Evolutionary conservation across 805 yeast species (phyloP).

Genomic region (Lipomyces mesembrius): DNA sequence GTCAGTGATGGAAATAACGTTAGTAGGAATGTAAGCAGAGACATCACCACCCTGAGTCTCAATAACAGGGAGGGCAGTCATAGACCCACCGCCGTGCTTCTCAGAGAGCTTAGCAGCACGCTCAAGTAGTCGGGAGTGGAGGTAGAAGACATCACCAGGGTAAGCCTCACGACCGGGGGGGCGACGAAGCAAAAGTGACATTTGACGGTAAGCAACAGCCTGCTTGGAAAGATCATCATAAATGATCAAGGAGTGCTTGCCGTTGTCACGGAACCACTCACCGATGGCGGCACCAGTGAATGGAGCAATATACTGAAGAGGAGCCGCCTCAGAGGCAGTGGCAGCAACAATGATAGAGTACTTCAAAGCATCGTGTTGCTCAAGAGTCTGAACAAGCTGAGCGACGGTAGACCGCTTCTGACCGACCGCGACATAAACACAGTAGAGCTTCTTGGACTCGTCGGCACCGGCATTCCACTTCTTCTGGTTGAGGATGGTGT

Average conservation of each 20-base stretch:
- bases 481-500: constrained; percentile 98
- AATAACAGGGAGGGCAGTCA: constrained; percentile 94
- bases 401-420: constrained; percentile 99
- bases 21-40: constrained; percentile 96
- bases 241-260: constrained; percentile 94
- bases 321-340: constrained; percentile 99
- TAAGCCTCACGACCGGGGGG: constrained; percentile 97
- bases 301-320: constrained; percentile 99
- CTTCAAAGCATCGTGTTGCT: constrained; percentile 96
- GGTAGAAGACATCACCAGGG: constrained; percentile 97
- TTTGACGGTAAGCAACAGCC: constrained; percentile 99
- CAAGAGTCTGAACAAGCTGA: constrained; percentile 98
- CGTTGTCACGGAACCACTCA: constrained; percentile 99
- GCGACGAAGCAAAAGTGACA: constrained; percentile 95
- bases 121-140: constrained; percentile 92
- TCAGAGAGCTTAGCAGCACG: constrained; percentile 98
- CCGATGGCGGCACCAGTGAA: constrained; percentile 99
- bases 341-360: constrained; percentile 98
- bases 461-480: constrained; percentile 95
- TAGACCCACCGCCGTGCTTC: constrained; percentile 86
- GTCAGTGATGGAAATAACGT: constrained; percentile 95
- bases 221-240: constrained; percentile 98
- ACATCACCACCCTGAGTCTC: constrained; percentile 99
- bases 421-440: constrained; percentile 99
- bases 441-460: constrained; percentile 97